Evolutionary conservation across 2,329 filamentous ascomycete species (phyloP).

Genomic region (Aaosphaeria pasadenensis): DNA sequence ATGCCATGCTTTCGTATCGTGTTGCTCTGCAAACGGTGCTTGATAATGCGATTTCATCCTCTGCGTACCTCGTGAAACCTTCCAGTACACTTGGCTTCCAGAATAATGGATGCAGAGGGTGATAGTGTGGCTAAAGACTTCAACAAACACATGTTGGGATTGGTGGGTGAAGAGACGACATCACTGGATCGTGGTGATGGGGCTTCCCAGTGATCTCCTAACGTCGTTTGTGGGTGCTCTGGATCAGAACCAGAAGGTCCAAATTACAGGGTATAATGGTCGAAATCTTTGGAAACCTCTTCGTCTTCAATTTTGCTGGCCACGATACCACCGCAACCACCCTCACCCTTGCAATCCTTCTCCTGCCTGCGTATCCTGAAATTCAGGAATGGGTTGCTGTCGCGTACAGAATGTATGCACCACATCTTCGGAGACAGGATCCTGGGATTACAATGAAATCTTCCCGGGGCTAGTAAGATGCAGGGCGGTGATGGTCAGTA

Average conservation of each 20-base stretch:
- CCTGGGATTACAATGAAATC: slow-evolving; percentile 17
- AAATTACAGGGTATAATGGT: slow-evolving; percentile 4
- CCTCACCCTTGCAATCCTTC: slow-evolving; percentile 40
- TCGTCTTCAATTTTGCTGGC: slow-evolving; percentile 48
- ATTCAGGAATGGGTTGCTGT: slow-evolving; percentile 45
- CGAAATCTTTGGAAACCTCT: slow-evolving; percentile 50
- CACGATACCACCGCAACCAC: slow-evolving; percentile 50
- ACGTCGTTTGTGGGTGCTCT: slow-evolving; percentile 2
- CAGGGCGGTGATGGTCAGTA: slow-evolving; percentile 23
- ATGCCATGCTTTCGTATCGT: slow-evolving; percentile 1
- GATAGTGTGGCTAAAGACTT: slow-evolving; percentile 5
- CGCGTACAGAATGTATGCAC: slow-evolving; percentile 23
- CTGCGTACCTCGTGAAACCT: slow-evolving; percentile 1
- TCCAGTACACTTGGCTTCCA: slow-evolving; percentile 12
- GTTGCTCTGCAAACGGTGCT: slow-evolving; percentile 17
- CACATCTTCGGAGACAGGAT: slow-evolving; percentile 10
- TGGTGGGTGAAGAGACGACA: slow-evolving; percentile 5
- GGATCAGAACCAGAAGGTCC: not conserved
- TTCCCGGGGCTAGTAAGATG: slow-evolving; percentile 45
- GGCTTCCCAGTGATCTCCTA: slow-evolving; percentile 7
- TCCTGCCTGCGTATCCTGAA: slow-evolving; percentile 44
- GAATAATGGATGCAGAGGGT: slow-evolving; percentile 11
- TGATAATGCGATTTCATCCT: slow-evolving; percentile 18
- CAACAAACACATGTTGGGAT: slow-evolving; percentile 4
- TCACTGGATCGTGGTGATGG: slow-evolving; percentile 1